phyloP scores from a whole-genome alignment of 1,284 basidiomycete genomes.

The Apiotrichum gracile region DNA sequence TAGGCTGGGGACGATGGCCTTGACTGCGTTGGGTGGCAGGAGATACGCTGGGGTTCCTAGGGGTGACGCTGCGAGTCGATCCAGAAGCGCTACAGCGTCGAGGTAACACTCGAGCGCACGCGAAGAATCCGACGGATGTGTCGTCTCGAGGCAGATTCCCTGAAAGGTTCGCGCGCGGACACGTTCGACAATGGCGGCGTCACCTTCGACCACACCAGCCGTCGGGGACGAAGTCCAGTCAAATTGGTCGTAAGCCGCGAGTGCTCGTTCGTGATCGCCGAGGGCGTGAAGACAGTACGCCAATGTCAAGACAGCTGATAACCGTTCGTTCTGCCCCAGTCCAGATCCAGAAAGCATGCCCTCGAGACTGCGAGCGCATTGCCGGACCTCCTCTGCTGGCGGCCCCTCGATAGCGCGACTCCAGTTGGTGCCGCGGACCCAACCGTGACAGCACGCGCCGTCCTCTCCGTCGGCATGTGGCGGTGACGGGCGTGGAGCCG shows the following conservation, averaged over 20 bases:
- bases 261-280: conserved; percentile 58
- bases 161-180: conserved; percentile 46
- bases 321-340: conserved; percentile 15
- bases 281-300: conserved; percentile 74
- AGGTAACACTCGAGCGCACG: conserved; percentile 32
- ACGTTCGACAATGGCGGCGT: conserved; percentile 43
- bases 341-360: neutral
- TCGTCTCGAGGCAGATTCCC: conserved; percentile 38
- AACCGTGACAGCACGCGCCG: conserved; percentile 18
- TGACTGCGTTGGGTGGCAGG: conserved; percentile 6
- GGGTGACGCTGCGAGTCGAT: conserved; percentile 16
- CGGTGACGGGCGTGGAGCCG: neutral
- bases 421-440: conserved; percentile 14
- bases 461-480: conserved; percentile 40
- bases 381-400: neutral
- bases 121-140: conserved; percentile 13
- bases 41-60: conserved; percentile 26
- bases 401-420: neutral
- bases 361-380: neutral
- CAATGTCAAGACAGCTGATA: conserved; percentile 53
- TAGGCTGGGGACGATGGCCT: conserved; percentile 16
- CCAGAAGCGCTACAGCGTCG: conserved; percentile 21
- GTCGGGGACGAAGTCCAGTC: conserved; percentile 49
- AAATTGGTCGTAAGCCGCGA: conserved; percentile 56
- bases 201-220: conserved; percentile 40